Percentiles rank a stretch among this genome's conserved stretches.
Evolutionary conservation across 169 alveolate genomes (phyloP).

Genomic region (Cryptosporidium sp.): DNA sequence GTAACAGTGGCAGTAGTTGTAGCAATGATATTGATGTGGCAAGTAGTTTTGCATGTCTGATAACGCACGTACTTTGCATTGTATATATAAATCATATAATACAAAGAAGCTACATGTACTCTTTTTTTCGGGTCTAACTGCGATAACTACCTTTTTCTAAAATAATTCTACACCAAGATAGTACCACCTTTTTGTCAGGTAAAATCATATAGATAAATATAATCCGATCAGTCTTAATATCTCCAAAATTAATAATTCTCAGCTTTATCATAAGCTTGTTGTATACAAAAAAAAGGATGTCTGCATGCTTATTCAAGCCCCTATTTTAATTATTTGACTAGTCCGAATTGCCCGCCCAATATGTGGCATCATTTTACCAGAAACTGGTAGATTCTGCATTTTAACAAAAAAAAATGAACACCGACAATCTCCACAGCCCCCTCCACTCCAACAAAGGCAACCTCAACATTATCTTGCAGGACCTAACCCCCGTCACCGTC

Average conservation of each 20-base stretch:
- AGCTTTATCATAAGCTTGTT: neutral
- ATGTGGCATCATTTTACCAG: neutral
- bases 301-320: neutral
- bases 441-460: neutral
- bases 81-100: too few relatives aligned
- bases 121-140: neutral
- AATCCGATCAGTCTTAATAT: too few relatives aligned
- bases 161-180: neutral
- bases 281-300: neutral
- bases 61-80: neutral
- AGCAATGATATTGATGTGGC: neutral
- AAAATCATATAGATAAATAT: too few relatives aligned
- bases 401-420: neutral
- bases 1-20: neutral
- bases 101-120: neutral
- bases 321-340: neutral
- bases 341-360: neutral
- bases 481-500: neutral
- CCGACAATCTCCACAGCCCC: neutral
- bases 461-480: neutral
- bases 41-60: too few relatives aligned
- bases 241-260: neutral
- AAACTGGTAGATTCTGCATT: neutral
- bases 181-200: neutral
- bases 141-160: neutral